Evolutionary conservation across 2,329 filamentous ascomycete genomes (phyloP).

Genomic region (Teratosphaeria gauchensis): DNA sequence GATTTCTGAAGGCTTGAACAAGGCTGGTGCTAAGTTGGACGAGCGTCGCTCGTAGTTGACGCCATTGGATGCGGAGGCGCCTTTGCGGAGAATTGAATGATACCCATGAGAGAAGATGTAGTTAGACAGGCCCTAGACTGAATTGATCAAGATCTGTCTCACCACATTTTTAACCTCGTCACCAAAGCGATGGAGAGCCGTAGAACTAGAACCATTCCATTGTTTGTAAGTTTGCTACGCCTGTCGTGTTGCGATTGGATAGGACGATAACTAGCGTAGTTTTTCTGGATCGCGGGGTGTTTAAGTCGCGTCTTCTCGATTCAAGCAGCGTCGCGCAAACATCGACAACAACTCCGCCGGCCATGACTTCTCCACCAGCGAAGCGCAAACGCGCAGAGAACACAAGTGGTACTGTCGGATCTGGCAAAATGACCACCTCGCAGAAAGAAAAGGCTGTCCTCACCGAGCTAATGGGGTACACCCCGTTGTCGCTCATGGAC

Average conservation of each 20-base stretch:
- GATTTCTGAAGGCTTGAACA: background rate
- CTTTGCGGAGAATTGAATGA: background rate
- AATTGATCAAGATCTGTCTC: no score
- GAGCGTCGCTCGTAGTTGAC: background rate
- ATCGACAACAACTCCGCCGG: background rate
- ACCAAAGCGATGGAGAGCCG: no score
- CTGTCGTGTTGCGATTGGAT: no score
- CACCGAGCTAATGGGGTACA: background rate
- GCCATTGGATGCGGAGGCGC: background rate
- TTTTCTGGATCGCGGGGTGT: background rate
- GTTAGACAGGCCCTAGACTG: no score
- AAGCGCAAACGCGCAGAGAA: background rate
- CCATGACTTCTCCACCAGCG: background rate
- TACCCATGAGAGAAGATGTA: background rate
- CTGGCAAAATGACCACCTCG: background rate
- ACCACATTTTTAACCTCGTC: no score
- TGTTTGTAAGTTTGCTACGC: no score
- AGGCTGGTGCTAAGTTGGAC: background rate
- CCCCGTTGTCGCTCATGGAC: constrained; percentile 63
- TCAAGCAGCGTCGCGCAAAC: background rate
- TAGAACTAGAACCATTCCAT: no score
- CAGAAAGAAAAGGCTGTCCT: background rate
- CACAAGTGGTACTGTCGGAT: background rate
- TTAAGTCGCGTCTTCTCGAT: background rate
- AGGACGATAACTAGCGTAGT: background rate